Base-by-base conservation (phyloP, 768 basidiomycete genomes). In the Lentinus tigrinus region DNA sequence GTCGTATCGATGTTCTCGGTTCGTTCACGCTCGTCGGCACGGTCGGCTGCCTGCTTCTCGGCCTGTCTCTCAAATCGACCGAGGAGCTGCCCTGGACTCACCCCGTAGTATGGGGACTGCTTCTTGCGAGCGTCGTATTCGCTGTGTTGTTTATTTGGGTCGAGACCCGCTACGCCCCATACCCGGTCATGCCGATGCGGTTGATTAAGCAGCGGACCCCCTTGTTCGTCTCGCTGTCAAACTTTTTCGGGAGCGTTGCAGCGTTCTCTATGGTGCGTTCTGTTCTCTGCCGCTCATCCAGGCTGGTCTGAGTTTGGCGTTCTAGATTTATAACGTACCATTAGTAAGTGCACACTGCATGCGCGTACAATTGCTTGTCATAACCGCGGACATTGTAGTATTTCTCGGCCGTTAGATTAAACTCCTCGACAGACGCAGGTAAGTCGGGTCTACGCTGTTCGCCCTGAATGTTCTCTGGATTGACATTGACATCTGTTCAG, bases 111-210 rank as follows among this genome's bases (percentile, higher is more conserved):
- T 82, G 77, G 68, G 85, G 83, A 14, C 77, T 94, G 43, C 74
- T 97, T 44, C 57, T 77, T 53, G 68, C 75, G 40, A 88, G 91
- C 63, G 72, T 72, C 47, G 59, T 88, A 21, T 87, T 78, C 51
- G 77, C 78, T 10, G 62, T 76, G 6, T 65, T 77, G 2, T 98
- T 99, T 71, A 69, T 95, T 28, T 69, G 84, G 46, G 91, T 92
- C 24, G 96, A 99, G 74, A 85, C 85, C 56, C 78, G 81, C 63
- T 85, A 83, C 77, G 85, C 91, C 3, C 79, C 82, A 3, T 91
- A 89, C 70, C 97, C 97, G 16, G 89, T 98, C 51, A 89, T 99
- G 86, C 96, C 96, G 47, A 74, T 97, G 61, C 82, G 83, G 52
- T 74, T 95, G 55, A 81, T 95, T 34, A 82, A 79, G 31, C 84